Conservation (phyloP, 2,329 filamentous ascomycete genomes). For the Aaosphaeria pasadenensis region DNA sequence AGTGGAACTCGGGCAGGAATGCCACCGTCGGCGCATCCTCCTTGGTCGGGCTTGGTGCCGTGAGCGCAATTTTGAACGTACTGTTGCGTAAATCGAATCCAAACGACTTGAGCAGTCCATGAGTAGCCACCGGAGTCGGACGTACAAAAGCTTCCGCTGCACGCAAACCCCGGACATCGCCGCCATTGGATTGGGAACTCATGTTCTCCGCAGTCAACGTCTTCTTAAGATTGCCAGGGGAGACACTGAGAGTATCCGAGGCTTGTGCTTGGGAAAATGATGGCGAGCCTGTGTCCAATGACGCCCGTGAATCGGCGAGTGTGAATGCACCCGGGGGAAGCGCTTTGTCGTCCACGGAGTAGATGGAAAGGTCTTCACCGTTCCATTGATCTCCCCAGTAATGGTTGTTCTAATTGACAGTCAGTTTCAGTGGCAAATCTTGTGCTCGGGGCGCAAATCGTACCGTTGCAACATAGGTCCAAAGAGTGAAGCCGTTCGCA, state of each 20-base stretch:
- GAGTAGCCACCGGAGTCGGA: constrained; percentile 73
- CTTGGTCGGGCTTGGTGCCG: constrained; percentile 57
- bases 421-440: background rate
- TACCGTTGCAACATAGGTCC: constrained; percentile 77
- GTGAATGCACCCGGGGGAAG: constrained; percentile 52
- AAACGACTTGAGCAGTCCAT: constrained; percentile 67
- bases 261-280: constrained; percentile 54
- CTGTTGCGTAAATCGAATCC: constrained; percentile 81
- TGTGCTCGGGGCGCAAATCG: constrained; percentile 14
- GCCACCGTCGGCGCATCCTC: constrained; percentile 73
- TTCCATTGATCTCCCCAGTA: constrained; percentile 94
- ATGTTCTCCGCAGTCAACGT: constrained; percentile 61
- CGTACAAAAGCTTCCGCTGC: constrained; percentile 92
- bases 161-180: constrained; percentile 61
- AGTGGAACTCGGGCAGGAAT: constrained; percentile 89
- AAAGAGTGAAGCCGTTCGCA: constrained; percentile 83
- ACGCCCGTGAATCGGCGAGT: constrained; percentile 49
- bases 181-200: constrained; percentile 25
- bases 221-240: constrained; percentile 71
- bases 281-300: constrained; percentile 48
- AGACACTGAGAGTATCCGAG: constrained; percentile 54
- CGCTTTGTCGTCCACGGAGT: constrained; percentile 75
- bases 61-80: constrained; percentile 70
- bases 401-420: constrained; percentile 72
- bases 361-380: constrained; percentile 91